Conservation (phyloP, 306 rosid genomes). For the Acacia acuminata region DNA sequence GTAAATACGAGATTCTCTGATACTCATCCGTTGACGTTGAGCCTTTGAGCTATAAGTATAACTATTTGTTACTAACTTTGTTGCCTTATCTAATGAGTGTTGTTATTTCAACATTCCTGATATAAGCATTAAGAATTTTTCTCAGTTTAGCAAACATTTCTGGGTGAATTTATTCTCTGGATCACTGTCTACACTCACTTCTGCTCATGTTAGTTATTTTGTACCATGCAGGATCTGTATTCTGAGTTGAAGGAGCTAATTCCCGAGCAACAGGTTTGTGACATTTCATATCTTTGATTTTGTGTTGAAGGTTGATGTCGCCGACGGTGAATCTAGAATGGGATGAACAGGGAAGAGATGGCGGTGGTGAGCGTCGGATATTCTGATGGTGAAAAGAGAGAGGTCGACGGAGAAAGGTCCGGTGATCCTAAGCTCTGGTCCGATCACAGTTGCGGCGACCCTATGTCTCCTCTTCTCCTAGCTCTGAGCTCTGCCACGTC, state of each 20-base stretch:
- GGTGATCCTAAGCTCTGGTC: too few relatives aligned
- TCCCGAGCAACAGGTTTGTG: conserved; percentile 89
- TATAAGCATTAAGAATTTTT: background rate
- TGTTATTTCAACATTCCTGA: background rate
- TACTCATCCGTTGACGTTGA: background rate
- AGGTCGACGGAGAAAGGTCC: too few relatives aligned
- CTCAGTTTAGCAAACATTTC: background rate
- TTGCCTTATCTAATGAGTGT: background rate
- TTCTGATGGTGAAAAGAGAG: too few relatives aligned
- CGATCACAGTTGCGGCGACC: too few relatives aligned
- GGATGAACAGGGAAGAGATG: too few relatives aligned
- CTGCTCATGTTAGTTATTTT: conserved; percentile 18
- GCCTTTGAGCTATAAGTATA: background rate
- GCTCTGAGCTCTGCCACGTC: too few relatives aligned
- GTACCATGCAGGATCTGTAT: conserved; percentile 71
- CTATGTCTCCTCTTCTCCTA: too few relatives aligned
- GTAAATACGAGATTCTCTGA: conserved; percentile 1
- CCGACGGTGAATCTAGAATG: too few relatives aligned
- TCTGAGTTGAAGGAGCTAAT: conserved; percentile 82
- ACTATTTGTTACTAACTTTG: background rate
- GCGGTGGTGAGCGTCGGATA: too few relatives aligned
- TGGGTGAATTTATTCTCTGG: conserved; percentile 6
- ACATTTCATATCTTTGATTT: conserved; percentile 25
- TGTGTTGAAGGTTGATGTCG: background rate
- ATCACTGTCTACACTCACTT: conserved; percentile 5